Base-by-base conservation (phyloP, 2,329 filamentous ascomycete species). In the Escovopsis sp. region DNA sequence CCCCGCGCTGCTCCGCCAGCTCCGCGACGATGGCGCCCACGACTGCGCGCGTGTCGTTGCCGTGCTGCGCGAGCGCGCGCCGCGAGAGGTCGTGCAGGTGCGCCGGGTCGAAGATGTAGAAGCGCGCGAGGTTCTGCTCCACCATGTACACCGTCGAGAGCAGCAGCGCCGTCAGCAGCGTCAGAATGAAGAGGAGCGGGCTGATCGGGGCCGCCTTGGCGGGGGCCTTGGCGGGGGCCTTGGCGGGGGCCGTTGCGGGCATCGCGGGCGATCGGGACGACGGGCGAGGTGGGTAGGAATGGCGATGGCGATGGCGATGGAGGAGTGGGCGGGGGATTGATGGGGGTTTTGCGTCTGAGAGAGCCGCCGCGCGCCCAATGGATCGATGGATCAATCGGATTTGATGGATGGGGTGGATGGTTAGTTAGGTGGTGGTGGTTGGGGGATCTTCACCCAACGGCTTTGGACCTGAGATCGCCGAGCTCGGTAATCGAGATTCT, bases 101-200 rank as follows among this genome's bases (percentile, higher is more conserved):
- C 12, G 69, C 66, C 2, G 73, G 73, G 42, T 78, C 65, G 62
- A 93, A 88, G 60, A 91, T 75, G 70, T 87, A 91, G 67, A 88
- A 79, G 45, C 59, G 62, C 47, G 75, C 66, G 44, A 76, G 64
- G 59, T 74, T 73, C 52, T 69, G 66, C 59, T 82, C 76, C 35
- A 77, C 57, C 46, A 71, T 52, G 60, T 72, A 73, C 52, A 71
- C 64, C 43, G 77, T 51, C 7, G 71, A 68, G 11, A 69, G 63
- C 42, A 80, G 57, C 48, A 77, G 53, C 43, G 69, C 75, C 41
- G 77, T 60, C 38, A 77, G 51, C 42, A 77, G 52, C 40, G 69
- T 70, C 47, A 79, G 53, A 49, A 73, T 56, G 48, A 62, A 67
- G 48, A 75, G 61, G 46, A 69, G 56, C 44, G 59, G 59, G 50